phyloP scores from a whole-genome alignment of 495 filamentous ascomycete species.

The Podospora comata region DNA sequence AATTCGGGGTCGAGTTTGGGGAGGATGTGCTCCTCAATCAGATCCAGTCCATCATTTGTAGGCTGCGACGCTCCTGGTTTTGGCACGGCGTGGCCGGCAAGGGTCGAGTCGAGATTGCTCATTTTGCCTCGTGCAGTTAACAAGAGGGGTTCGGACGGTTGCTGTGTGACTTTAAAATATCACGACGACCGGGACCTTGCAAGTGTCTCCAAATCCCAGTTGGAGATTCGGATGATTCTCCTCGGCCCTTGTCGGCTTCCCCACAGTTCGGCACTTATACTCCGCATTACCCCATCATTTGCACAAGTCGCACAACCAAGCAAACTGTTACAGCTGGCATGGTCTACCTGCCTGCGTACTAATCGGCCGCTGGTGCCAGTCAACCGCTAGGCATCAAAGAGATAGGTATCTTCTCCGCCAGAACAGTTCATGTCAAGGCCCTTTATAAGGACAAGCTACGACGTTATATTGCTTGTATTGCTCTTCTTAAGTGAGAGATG shows the following conservation, averaged over 20 bases:
- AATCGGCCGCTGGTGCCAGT: not conserved
- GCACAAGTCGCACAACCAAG: not conserved
- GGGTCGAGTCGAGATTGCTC: slow-evolving; percentile 14
- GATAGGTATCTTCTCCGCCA: too few relatives aligned
- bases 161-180: not conserved
- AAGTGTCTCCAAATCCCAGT: not conserved
- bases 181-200: not conserved
- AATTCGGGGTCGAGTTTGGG: slow-evolving; percentile 30
- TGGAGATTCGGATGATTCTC: not conserved
- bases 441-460: too few relatives aligned
- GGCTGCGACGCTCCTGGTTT: slow-evolving; percentile 8
- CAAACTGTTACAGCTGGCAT: not conserved
- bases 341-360: not conserved
- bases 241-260: not conserved
- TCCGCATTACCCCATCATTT: not conserved
- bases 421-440: too few relatives aligned
- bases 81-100: slow-evolving; percentile 9
- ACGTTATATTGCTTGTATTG: too few relatives aligned
- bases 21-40: slow-evolving; percentile 29
- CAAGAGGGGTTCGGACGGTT: not conserved
- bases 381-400: not conserved
- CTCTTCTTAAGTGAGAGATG: too few relatives aligned
- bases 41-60: slow-evolving; percentile 1
- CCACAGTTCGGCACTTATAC: not conserved
- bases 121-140: not conserved